Percentiles rank a stretch among this genome's conserved stretches.
Conservation (phyloP, 306 rosid genomes). For the Dryas alaskensis region DNA sequence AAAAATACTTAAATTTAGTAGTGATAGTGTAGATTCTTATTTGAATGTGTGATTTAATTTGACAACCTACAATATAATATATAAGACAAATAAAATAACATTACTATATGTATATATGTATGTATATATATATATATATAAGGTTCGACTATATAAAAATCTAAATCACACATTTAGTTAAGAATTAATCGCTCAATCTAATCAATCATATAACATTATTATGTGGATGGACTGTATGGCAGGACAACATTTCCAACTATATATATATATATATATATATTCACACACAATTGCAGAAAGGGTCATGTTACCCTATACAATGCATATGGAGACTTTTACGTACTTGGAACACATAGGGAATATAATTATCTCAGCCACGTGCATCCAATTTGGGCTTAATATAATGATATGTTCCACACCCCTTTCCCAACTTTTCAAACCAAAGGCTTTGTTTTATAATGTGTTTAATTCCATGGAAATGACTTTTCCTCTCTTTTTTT, state of each 20-base stretch:
- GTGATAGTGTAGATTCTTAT: too few relatives aligned
- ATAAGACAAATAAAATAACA: too few relatives aligned
- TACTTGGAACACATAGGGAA: constrained; percentile 22
- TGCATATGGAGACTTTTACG: constrained; percentile 24
- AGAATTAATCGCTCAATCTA: too few relatives aligned
- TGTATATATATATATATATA: too few relatives aligned
- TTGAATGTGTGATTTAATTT: too few relatives aligned
- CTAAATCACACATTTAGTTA: too few relatives aligned
- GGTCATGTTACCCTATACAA: constrained; percentile 32
- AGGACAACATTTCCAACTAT: background rate
- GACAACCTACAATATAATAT: too few relatives aligned
- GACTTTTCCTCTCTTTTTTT: constrained; percentile 11
- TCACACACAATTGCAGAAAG: background rate
- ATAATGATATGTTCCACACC: constrained; percentile 40
- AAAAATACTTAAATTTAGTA: too few relatives aligned
- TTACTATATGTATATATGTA: too few relatives aligned
- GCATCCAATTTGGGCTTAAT: constrained; percentile 41
- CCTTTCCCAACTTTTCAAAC: constrained; percentile 29
- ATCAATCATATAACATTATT: too few relatives aligned
- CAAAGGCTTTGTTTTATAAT: constrained; percentile 4
- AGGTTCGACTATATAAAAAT: too few relatives aligned
- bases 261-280: background rate
- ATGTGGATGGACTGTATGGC: too few relatives aligned
- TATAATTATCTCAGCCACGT: constrained; percentile 48
- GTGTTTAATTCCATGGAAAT: constrained; percentile 15